Conservation (phyloP, 1,284 basidiomycete genomes). For the Microbotryum silenes-acaulis region DNA sequence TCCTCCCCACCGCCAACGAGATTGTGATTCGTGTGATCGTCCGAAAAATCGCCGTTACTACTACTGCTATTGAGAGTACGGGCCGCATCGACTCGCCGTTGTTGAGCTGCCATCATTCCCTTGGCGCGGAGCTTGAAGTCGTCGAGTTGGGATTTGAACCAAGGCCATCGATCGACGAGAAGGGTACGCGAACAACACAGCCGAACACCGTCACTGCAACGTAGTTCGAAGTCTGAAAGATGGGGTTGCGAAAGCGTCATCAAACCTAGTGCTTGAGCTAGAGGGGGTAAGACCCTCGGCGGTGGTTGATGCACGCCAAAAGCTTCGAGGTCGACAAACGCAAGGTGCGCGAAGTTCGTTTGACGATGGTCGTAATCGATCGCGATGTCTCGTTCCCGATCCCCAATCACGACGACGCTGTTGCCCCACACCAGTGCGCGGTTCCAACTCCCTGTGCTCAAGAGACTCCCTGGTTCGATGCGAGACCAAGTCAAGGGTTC, state of each 20-base stretch:
- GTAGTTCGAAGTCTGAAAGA: constrained; percentile 77
- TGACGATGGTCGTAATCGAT: constrained; percentile 59
- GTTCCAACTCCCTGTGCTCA: constrained; percentile 35
- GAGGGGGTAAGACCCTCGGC: constrained; percentile 48
- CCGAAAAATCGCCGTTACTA: neutral
- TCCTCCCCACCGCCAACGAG: neutral
- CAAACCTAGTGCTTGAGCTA: constrained; percentile 30
- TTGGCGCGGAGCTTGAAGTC: constrained; percentile 20
- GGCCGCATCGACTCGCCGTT: neutral
- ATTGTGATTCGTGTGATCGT: neutral
- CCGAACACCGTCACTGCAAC: constrained; percentile 80
- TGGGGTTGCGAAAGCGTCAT: constrained; percentile 16
- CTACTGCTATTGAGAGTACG: neutral
- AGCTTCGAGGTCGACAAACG: constrained; percentile 80
- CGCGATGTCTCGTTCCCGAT: constrained; percentile 73
- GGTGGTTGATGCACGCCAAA: constrained; percentile 90
- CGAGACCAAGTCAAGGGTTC: constrained; percentile 17
- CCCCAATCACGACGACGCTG: constrained; percentile 80
- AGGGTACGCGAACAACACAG: constrained; percentile 72
- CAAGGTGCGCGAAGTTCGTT: constrained; percentile 83
- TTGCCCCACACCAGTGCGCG: constrained; percentile 47
- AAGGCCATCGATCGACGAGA: constrained; percentile 81
- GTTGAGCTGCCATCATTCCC: constrained; percentile 11
- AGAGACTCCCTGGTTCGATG: constrained; percentile 26
- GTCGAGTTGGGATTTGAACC: constrained; percentile 65